These are phyloP conservation scores for Colletotrichum aenigma DNA, from an alignment of 2,329 filamentous ascomycete genomes.

Conservation along the genomic window DNA sequence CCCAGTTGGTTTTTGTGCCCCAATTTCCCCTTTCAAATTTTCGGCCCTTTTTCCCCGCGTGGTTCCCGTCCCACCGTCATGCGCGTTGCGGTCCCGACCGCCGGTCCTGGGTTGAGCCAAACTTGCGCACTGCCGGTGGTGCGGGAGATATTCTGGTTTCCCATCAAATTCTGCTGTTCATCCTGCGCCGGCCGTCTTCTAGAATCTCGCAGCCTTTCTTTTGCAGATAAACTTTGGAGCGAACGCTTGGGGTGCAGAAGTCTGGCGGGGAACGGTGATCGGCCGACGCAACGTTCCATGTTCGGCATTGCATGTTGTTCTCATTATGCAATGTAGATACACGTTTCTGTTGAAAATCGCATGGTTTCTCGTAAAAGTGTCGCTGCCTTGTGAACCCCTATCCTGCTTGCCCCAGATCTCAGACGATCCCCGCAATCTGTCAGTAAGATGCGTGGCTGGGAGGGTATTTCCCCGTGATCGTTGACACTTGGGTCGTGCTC, in stretches of 20 bases:
- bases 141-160: neutral
- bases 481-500: neutral
- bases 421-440: neutral
- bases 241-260: neutral
- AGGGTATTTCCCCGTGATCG: neutral
- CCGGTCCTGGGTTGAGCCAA: neutral
- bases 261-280: neutral
- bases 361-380: neutral
- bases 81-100: neutral
- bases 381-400: neutral
- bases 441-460: neutral
- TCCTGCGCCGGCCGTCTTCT: neutral
- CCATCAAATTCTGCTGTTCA: no score
- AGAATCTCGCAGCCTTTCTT: neutral
- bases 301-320: neutral
- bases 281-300: neutral
- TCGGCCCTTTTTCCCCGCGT: slow-evolving; percentile 18
- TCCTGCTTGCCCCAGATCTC: neutral
- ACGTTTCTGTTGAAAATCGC: neutral
- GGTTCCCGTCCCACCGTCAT: neutral
- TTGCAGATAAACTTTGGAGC: neutral
- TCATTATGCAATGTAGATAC: neutral
- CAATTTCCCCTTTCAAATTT: neutral
- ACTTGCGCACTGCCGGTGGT: neutral
- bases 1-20: slow-evolving; percentile 1